Evolutionary conservation across 225 moss, liverwort and hornwort genomes (phyloP), one percentile per base, ranked within the genome.

Genomic region (Bryum argenteum): DNA sequence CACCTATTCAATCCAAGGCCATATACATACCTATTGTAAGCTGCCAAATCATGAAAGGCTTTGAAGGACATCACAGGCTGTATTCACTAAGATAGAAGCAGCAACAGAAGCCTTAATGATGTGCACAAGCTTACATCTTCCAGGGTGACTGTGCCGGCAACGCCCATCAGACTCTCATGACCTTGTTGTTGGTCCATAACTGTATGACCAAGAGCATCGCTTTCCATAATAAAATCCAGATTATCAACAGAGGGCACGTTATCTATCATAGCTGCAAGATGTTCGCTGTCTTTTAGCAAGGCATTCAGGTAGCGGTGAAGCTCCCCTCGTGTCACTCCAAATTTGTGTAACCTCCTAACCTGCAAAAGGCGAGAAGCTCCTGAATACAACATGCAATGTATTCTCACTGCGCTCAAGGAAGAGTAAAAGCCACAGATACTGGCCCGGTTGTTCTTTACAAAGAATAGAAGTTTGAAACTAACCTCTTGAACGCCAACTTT

Each of bases 171-270:
- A 79, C 94, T 92, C 71, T 98, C 98, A 72, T 98, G 98, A 44
- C 94, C 98, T 83, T 98, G 98, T 67, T 98, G 94, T 80, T 98
- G 98, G 71, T 98, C 98, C 98, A 98, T 98, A 23, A 98, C 98
- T 75, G 91, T 98, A 76, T 98, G 98, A 40, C 87, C 81, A 43
- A 98, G 81, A 41, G 94, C 94, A 92, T 98, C 94, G 74, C 94
- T 98, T 82, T 98, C 98, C 98, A 98, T 98, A 11, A 98, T 92
- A 45, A 98, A 98, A 80, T 98, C 98, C 66, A 98, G 80, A 75
- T 98, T 98, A 83, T 98, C 98, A 80, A 98, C 91, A 63, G 98
- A 98, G 55, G 98, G 98, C 45, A 98, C 98, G 56, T 98, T 98
- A 63, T 98, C 94, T 74, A 98, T 89, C 98, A 98, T 98, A 44